Percentiles rank a stretch among this genome's conserved stretches.
phyloP scores from a whole-genome alignment of 1,284 basidiomycete genomes.

The Microbotryum lychnidis-dioicae region DNA sequence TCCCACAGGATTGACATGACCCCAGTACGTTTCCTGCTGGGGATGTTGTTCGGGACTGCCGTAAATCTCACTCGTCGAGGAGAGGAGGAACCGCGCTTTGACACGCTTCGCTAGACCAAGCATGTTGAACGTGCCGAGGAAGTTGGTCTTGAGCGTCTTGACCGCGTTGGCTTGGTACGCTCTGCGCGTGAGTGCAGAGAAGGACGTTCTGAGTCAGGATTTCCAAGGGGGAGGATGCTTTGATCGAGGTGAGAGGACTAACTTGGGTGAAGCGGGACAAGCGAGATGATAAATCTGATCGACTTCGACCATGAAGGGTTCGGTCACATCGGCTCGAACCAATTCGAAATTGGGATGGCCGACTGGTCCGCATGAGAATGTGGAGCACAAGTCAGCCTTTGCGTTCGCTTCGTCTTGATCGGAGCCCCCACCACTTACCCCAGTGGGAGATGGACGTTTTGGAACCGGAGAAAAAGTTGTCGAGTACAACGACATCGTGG shows the following conservation, averaged over 20 bases:
- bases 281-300: slow-evolving; percentile 98
- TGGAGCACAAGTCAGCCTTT: not conserved
- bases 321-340: slow-evolving; percentile 91
- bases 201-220: not conserved
- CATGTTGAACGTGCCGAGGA: slow-evolving; percentile 82
- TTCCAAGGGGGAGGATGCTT: not conserved
- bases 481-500: slow-evolving; percentile 84
- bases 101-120: slow-evolving; percentile 95
- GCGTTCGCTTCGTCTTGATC: not conserved
- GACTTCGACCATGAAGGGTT: slow-evolving; percentile 94
- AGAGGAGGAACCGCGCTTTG: slow-evolving; percentile 92
- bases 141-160: slow-evolving; percentile 96
- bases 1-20: slow-evolving; percentile 82
- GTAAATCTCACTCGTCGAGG: slow-evolving; percentile 88
- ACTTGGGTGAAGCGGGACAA: slow-evolving; percentile 77
- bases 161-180: slow-evolving; percentile 87
- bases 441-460: slow-evolving; percentile 68
- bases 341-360: slow-evolving; percentile 98
- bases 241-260: slow-evolving; percentile 29
- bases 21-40: slow-evolving; percentile 65
- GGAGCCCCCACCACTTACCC: slow-evolving; percentile 25
- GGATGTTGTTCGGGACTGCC: slow-evolving; percentile 80
- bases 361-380: not conserved
- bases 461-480: slow-evolving; percentile 97
- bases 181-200: slow-evolving; percentile 49